Evolutionary conservation across 176 grass and related monocot genomes (phyloP).

Genomic region (Rhynchospora pubera): DNA sequence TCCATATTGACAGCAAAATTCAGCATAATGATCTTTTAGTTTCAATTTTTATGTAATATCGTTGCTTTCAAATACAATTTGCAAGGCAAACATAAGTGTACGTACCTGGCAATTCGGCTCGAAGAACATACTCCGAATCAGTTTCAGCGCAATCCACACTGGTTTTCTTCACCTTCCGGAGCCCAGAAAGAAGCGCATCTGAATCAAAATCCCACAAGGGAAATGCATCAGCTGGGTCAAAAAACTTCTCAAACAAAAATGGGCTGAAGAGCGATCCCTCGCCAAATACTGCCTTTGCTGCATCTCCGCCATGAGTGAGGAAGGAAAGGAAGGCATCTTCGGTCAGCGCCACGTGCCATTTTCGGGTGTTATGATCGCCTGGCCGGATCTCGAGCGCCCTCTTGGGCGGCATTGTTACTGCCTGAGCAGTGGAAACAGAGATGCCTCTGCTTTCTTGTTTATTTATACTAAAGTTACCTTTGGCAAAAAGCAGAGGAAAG

Average conservation of each 20-base stretch:
- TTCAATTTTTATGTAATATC: not conserved
- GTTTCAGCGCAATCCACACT: conserved; percentile 62
- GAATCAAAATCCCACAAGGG: conserved; percentile 91
- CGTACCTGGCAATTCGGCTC: conserved; percentile 67
- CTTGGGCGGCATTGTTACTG: conserved; percentile 41
- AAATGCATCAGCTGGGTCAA: conserved; percentile 86
- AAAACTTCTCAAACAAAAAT: conserved; percentile 85
- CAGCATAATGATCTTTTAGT: not conserved
- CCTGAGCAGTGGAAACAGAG: not conserved
- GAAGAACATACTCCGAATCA: conserved; percentile 48
- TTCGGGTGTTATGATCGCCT: conserved; percentile 26
- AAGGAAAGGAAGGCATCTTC: conserved; percentile 55
- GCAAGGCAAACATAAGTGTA: not conserved
- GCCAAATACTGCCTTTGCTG: conserved; percentile 47
- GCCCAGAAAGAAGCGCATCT: conserved; percentile 47
- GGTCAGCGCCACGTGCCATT: conserved; percentile 70
- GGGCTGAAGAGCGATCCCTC: conserved; percentile 83
- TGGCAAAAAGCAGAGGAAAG: conserved; percentile 8
- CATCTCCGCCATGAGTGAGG: conserved; percentile 30
- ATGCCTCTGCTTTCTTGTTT: not conserved
- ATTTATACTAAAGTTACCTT: not conserved
- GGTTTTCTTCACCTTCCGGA: conserved; percentile 34
- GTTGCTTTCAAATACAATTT: too few species aligned
- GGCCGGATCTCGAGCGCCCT: conserved; percentile 63
- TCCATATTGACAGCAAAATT: not conserved